Evolutionary conservation across 1,139 yeast genomes (phyloP).

Genomic region (Pichia sp.): DNA sequence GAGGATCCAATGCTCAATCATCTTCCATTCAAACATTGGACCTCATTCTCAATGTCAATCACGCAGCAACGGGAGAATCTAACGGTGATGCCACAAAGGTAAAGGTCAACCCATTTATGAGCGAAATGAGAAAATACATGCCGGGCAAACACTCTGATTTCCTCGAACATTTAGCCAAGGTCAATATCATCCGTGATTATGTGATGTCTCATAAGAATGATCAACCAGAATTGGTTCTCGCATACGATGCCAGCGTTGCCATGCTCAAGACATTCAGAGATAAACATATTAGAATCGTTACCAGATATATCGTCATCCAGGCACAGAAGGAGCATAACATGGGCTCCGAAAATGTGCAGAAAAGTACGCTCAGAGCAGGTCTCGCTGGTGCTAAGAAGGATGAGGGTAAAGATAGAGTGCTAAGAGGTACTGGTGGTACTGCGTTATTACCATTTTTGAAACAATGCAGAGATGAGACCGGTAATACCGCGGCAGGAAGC

Average conservation of each 20-base stretch:
- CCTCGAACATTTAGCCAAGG: constrained; percentile 48
- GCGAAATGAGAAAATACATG: constrained; percentile 85
- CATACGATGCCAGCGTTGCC: constrained; percentile 87
- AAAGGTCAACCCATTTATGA: constrained; percentile 53
- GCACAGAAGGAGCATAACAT: constrained; percentile 48
- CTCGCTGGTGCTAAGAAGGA: constrained; percentile 27
- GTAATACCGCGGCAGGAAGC: constrained; percentile 81
- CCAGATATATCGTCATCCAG: constrained; percentile 76
- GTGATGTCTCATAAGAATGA: constrained; percentile 38
- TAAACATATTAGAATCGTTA: constrained; percentile 87
- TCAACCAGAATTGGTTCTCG: constrained; percentile 52
- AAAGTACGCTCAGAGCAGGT: constrained; percentile 44
- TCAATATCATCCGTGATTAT: constrained; percentile 55
- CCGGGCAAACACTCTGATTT: constrained; percentile 79
- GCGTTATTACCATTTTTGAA: constrained; percentile 84
- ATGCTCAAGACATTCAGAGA: constrained; percentile 86
- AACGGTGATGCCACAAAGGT: constrained; percentile 19
- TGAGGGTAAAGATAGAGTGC: constrained; percentile 35
- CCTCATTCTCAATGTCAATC: constrained; percentile 66
- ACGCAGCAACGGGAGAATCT: constrained; percentile 63
- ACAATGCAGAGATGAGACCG: constrained; percentile 94
- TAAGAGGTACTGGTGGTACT: constrained; percentile 92
- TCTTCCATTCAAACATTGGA: constrained; percentile 85
- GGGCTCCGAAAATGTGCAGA: constrained; percentile 45
- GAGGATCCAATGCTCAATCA: constrained; percentile 93